A percentile compares a stretch with the other conserved stretches of the same genome.
These are phyloP conservation scores for Ormosia semicastrata DNA, from an alignment of 306 rosid species.

Conservation along the genomic window DNA sequence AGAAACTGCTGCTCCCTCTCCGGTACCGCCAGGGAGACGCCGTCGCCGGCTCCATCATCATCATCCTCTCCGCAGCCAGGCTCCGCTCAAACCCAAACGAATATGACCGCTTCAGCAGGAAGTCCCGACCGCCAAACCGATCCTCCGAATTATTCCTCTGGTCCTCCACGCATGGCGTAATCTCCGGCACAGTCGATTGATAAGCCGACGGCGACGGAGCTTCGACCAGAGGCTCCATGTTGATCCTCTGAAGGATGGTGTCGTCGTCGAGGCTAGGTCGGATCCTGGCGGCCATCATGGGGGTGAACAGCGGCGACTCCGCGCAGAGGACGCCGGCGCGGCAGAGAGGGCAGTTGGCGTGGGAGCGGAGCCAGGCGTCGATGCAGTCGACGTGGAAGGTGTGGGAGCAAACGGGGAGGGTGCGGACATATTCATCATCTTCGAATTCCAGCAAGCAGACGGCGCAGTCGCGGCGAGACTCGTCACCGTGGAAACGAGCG, in stretches of 20 bases:
- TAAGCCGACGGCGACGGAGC: not conserved
- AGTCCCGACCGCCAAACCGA: slow-evolving; percentile 53
- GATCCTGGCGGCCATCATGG: slow-evolving; percentile 87
- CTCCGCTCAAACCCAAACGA: slow-evolving; percentile 91
- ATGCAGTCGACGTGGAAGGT: slow-evolving; percentile 88
- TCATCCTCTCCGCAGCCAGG: slow-evolving; percentile 70
- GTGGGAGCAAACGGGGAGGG: slow-evolving; percentile 82
- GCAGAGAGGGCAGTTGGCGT: slow-evolving; percentile 96
- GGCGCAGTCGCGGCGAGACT: slow-evolving; percentile 72
- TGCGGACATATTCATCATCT: slow-evolving; percentile 77
- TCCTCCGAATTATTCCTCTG: slow-evolving; percentile 48
- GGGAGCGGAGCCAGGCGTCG: slow-evolving; percentile 91
- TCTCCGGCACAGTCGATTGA: slow-evolving; percentile 47
- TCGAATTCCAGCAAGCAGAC: slow-evolving; percentile 83
- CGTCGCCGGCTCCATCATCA: slow-evolving; percentile 70
- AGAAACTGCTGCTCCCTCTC: slow-evolving; percentile 56
- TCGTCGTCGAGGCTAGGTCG: slow-evolving; percentile 80
- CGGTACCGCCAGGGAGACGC: slow-evolving; percentile 82
- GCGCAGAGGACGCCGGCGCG: slow-evolving; percentile 78
- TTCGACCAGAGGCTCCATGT: slow-evolving; percentile 48
- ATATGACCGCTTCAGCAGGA: slow-evolving; percentile 72
- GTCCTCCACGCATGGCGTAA: slow-evolving; percentile 65
- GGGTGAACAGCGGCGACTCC: slow-evolving; percentile 82
- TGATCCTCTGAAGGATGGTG: slow-evolving; percentile 47
- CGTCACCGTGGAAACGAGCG: not conserved